Evolutionary conservation across 1,139 yeast species (phyloP), one percentile per base, ranked within the genome.

Genomic region (Pichia sp.): DNA sequence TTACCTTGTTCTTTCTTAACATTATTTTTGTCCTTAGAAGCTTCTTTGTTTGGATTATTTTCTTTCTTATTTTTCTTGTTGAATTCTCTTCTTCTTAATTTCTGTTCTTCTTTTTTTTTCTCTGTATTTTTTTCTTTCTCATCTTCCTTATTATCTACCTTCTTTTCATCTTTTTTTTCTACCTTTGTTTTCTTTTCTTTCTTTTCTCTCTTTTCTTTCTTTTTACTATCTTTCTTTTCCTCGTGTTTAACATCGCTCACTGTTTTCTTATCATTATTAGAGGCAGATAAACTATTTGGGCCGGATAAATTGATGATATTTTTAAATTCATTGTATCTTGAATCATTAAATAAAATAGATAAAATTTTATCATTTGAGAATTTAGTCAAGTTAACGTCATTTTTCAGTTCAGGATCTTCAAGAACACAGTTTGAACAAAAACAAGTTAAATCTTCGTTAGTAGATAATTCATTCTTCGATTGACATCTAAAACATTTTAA

Each of bases 401-500:
- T 42, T 33, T n/a, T 42, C 22, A 45, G 8, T 33, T 39, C 45
- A 1, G 19, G 3, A 38, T 43, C 49, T 13, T 49, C 27, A 4
- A 7, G 6, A 28, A 49, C 48, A 46, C 56, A 55, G 10, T 45
- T 47, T 9, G 30, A 31, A 46, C 58, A 55, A 29, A 36, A 51
- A 34, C 49, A 16, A 14, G 29, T 46, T 3, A 45, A 27, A 33
- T 49, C 49, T 2, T 39, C 44, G 18, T 47, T 30, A 14, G 48
- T 11, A 8, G 42, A 34, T 19, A 53, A 42, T 31, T 45, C 18
- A n/a, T 46, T 28, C 3, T 22, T 44, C 1, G 52, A 49, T 5
- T 36, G 30, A 44, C 58, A 55, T 7, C 19, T 43, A 34, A 43
- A 38, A 22, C 58, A 55, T 29, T 29, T 41, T 28, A 55, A 36